Base-by-base conservation (phyloP, 768 basidiomycete genomes). In the Sporobolomyces pararoseus region DNA sequence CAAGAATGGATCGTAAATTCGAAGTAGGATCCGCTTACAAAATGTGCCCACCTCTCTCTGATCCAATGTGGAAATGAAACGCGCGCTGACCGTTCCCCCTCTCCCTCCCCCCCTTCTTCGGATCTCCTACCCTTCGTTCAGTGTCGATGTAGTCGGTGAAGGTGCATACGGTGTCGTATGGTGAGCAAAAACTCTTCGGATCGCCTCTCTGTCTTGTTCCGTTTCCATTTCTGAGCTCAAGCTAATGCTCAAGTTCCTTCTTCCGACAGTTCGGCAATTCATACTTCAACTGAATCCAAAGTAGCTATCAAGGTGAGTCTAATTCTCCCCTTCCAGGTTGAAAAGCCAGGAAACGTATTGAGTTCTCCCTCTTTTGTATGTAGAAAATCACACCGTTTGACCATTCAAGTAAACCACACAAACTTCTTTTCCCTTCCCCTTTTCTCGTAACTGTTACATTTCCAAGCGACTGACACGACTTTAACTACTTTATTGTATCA, bases 331-430 rank as follows among this genome's bases (percentile, higher is more conserved):
- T n/a, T n/a, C n/a, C n/a, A n/a, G n/a, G n/a, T n/a, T n/a, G n/a
- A n/a, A n/a, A n/a, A n/a, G n/a, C n/a, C n/a, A n/a, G n/a, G n/a
- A n/a, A n/a, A n/a, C n/a, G n/a, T n/a, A n/a, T n/a, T n/a, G n/a
- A n/a, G n/a, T 42, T 42, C 10, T 42, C 10, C 39, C 39, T 42
- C 17, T 42, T 9, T 42, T 42, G 39, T 9, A 42, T 4, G 29
- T 29, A 72, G 84, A 90, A 90, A 82, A 92, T 96, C 81, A 87
- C 89, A 0, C 92, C 92, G 7, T 96, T 95, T 75, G 93, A 95
- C 79, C 92, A 94, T 78, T 88, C 91, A 27, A 59, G 55, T 58
- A n/a, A n/a, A n/a, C n/a, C n/a, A n/a, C n/a, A n/a, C n/a, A n/a
- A n/a, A n/a, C n/a, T 17, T 17, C 7, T 9, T 17, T 21, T 31